phyloP scores from a whole-genome alignment of 495 filamentous ascomycete species.

The Cenococcum geophilum region DNA sequence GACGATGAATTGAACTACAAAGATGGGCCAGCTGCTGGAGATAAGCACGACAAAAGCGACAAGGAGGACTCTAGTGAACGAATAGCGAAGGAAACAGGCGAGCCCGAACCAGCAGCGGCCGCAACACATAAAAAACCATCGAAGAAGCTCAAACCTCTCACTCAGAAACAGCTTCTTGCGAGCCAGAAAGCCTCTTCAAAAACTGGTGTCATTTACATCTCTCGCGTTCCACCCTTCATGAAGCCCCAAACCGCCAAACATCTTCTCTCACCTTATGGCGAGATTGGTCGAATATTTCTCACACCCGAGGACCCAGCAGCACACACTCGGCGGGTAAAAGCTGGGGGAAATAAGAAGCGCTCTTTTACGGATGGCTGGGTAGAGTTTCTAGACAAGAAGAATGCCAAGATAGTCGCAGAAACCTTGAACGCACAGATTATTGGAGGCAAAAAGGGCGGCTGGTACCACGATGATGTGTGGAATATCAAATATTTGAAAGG shows the following conservation, averaged over 20 bases:
- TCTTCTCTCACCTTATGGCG: slow-evolving; percentile 69
- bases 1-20: slow-evolving; percentile 23
- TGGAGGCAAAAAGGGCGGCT: slow-evolving; percentile 80
- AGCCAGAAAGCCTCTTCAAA: slow-evolving; percentile 49
- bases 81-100: background rate
- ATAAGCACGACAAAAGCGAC: slow-evolving; percentile 13
- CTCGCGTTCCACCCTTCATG: slow-evolving; percentile 89
- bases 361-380: slow-evolving; percentile 91
- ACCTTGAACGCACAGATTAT: slow-evolving; percentile 75
- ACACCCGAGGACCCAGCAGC: slow-evolving; percentile 66
- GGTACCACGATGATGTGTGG: slow-evolving; percentile 92
- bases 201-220: slow-evolving; percentile 81
- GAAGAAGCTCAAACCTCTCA: slow-evolving; percentile 39
- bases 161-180: slow-evolving; percentile 13
- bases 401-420: slow-evolving; percentile 79
- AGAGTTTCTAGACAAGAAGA: slow-evolving; percentile 70
- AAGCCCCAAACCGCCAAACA: slow-evolving; percentile 75
- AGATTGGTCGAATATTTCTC: slow-evolving; percentile 80
- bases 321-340: slow-evolving; percentile 53
- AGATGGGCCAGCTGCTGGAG: slow-evolving; percentile 10
- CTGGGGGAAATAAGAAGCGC: slow-evolving; percentile 82
- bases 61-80: slow-evolving; percentile 2
- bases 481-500: slow-evolving; percentile 76
- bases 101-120: slow-evolving; percentile 6
- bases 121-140: slow-evolving; percentile 21